Conservation (phyloP, 306 rosid genomes). For the Mimosa pudica region DNA sequence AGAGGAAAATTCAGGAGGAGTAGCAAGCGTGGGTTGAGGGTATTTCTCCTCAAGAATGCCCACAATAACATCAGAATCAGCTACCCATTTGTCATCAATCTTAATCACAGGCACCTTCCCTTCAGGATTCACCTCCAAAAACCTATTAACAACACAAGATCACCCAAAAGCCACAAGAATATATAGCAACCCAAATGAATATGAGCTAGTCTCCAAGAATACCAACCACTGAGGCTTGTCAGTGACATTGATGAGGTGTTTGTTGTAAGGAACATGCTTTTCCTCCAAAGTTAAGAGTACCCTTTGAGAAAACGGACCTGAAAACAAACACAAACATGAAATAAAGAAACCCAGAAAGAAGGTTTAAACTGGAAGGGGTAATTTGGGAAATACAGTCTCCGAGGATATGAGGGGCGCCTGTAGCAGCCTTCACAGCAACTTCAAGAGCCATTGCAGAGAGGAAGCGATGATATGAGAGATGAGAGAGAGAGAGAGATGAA, state of each 20-base stretch:
- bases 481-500: neutral
- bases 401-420: constrained; percentile 55
- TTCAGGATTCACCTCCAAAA: constrained; percentile 69
- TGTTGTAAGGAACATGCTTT: constrained; percentile 62
- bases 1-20: constrained; percentile 68
- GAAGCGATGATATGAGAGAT: neutral
- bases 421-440: constrained; percentile 69
- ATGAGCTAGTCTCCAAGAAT: neutral
- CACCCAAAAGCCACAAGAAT: neutral
- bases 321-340: neutral
- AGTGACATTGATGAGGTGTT: constrained; percentile 56
- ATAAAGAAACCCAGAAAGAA: constrained; percentile 13
- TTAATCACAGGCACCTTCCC: constrained; percentile 85
- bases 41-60: constrained; percentile 66
- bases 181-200: too few relatives aligned
- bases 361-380: neutral
- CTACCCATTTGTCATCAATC: constrained; percentile 77
- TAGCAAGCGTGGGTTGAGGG: constrained; percentile 64
- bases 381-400: constrained; percentile 69
- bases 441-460: constrained; percentile 58
- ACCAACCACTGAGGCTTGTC: constrained; percentile 78
- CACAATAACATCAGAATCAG: constrained; percentile 90
- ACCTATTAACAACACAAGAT: constrained; percentile 49
- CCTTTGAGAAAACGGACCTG: constrained; percentile 89
- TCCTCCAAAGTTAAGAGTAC: constrained; percentile 81